These are phyloP conservation scores for Ashbya aceris DNA, from an alignment of 1,139 yeast genomes.

Conservation along the genomic window DNA sequence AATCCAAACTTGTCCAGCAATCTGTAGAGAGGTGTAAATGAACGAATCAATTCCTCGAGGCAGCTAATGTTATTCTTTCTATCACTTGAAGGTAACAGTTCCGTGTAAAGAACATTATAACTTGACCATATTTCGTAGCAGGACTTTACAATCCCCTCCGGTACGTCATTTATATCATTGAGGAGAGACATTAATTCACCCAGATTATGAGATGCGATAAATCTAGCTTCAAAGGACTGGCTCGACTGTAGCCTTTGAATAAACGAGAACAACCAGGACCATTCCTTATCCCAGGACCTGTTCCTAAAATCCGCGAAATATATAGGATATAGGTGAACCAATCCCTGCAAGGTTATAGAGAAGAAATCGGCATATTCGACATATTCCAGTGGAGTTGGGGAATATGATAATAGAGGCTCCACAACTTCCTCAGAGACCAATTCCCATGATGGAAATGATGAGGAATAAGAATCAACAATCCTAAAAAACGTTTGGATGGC, in stretches of 20 bases:
- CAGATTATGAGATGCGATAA: conserved; percentile 46
- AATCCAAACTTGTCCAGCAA: conserved; percentile 25
- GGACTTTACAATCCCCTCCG: conserved; percentile 33
- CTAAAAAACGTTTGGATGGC: conserved; percentile 82
- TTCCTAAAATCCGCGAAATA: conserved; percentile 19
- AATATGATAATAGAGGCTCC: conserved; percentile 30
- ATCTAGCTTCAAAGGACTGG: conserved; percentile 31
- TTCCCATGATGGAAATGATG: conserved; percentile 47
- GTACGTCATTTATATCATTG: conserved; percentile 33
- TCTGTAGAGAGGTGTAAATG: conserved; percentile 41
- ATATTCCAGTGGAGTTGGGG: conserved; percentile 19
- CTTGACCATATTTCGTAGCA: conserved; percentile 58
- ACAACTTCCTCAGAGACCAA: conserved; percentile 46
- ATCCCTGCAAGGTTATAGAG: conserved; percentile 28
- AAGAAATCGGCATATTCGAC: conserved; percentile 19
- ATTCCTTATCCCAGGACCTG: conserved; percentile 13
- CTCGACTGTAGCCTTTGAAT: conserved; percentile 32
- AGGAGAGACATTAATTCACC: conserved; percentile 40
- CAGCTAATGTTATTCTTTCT: conserved; percentile 44
- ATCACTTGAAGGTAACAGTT: conserved; percentile 32
- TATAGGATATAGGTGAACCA: conserved; percentile 27
- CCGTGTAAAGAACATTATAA: conserved; percentile 51
- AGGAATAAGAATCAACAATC: conserved; percentile 71
- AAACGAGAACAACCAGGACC: conserved; percentile 19
- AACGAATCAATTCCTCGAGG: conserved; percentile 40